A percentile compares a stretch with the other conserved stretches of the same genome.
Conservation (phyloP, 1,139 yeast genomes). For the Yamadazyma triangularis region DNA sequence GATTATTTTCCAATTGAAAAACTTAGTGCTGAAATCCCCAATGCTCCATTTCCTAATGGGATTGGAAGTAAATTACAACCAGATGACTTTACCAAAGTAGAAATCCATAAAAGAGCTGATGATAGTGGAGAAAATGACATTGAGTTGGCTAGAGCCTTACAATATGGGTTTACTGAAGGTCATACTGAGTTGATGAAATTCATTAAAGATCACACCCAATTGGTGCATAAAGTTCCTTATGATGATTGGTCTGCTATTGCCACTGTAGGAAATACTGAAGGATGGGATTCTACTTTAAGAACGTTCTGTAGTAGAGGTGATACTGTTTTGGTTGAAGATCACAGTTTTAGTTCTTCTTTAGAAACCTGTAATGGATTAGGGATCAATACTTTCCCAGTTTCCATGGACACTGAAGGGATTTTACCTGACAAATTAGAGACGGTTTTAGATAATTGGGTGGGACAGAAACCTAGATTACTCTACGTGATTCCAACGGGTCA, state of each 20-base stretch:
- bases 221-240: conserved; percentile 63
- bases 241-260: conserved; percentile 56
- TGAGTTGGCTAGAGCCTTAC: conserved; percentile 78
- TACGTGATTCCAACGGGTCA: conserved; percentile 92
- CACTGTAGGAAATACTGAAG: conserved; percentile 81
- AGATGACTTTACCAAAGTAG: conserved; percentile 42
- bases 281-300: conserved; percentile 83
- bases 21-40: conserved; percentile 63
- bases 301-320: conserved; percentile 80
- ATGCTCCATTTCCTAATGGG: conserved; percentile 64
- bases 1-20: conserved; percentile 90
- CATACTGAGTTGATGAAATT: conserved; percentile 64
- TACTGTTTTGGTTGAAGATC: conserved; percentile 75
- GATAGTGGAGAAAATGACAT: conserved; percentile 45
- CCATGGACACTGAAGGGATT: conserved; percentile 77
- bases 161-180: conserved; percentile 85
- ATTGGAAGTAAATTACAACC: conserved; percentile 60
- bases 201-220: conserved; percentile 71
- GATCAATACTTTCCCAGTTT: conserved; percentile 62
- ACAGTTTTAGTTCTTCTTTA: conserved; percentile 76
- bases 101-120: conserved; percentile 29
- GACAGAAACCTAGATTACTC: conserved; percentile 65
- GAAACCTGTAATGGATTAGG: conserved; percentile 80
- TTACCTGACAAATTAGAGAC: conserved; percentile 67
- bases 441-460: conserved; percentile 65